Evolutionary conservation across 2,329 filamentous ascomycete species (phyloP).

Genomic region (Colletotrichum sp.): DNA sequence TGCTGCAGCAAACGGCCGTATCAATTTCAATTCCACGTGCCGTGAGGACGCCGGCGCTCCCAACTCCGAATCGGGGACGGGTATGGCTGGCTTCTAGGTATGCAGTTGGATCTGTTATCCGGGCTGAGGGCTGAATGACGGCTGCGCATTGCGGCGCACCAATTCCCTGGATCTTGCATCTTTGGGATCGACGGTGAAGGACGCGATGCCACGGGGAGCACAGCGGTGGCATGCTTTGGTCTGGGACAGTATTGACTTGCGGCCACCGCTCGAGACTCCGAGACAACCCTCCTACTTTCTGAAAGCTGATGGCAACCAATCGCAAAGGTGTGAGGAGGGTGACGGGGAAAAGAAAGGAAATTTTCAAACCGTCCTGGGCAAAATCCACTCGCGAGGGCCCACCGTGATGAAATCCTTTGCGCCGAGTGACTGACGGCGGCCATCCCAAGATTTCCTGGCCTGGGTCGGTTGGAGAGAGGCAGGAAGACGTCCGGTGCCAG

Average conservation of each 20-base stretch:
- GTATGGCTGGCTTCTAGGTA: background rate
- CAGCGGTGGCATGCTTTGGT: background rate
- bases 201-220: background rate
- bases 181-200: background rate
- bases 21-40: background rate
- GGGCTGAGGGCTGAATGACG: background rate
- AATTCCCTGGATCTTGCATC: background rate
- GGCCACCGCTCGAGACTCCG: background rate
- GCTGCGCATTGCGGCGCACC: background rate
- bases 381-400: background rate
- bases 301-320: background rate
- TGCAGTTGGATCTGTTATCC: background rate
- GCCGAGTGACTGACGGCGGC: background rate
- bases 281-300: background rate
- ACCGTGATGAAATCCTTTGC: background rate
- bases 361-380: background rate
- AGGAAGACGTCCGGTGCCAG: background rate
- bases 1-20: background rate
- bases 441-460: background rate
- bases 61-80: slow-evolving; percentile 3
- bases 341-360: background rate
- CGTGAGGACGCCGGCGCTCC: background rate
- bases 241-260: background rate
- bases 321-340: background rate
- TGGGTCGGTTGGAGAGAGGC: background rate